Conservation (phyloP, 495 filamentous ascomycete species). For the Xylaria cubensis region DNA sequence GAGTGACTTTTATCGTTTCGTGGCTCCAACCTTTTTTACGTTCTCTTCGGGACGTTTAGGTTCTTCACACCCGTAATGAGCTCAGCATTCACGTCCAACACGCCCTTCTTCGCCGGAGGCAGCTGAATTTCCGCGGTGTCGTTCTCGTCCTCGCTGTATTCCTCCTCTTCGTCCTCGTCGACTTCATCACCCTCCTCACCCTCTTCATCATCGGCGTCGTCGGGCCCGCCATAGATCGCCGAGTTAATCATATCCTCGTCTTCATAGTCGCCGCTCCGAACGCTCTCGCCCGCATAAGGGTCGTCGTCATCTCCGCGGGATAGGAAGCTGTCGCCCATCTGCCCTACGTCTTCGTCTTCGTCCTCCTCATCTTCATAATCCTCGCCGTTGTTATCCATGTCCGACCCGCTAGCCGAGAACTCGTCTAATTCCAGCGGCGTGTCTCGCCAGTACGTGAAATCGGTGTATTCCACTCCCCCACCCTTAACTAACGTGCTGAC, state of each 20-base stretch:
- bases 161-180: slow-evolving; percentile 35
- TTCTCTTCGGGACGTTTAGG: slow-evolving; percentile 45
- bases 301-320: slow-evolving; percentile 46
- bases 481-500: slow-evolving; percentile 75
- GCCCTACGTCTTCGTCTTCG: slow-evolving; percentile 51
- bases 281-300: slow-evolving; percentile 37
- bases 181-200: slow-evolving; percentile 39
- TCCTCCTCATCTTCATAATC: slow-evolving; percentile 57
- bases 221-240: slow-evolving; percentile 40
- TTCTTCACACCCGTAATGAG: slow-evolving; percentile 58
- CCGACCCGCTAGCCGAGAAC: slow-evolving; percentile 78
- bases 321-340: slow-evolving; percentile 65
- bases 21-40: slow-evolving; percentile 25
- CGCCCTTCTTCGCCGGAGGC: slow-evolving; percentile 26
- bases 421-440: slow-evolving; percentile 75
- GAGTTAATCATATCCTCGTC: slow-evolving; percentile 45
- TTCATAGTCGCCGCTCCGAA: slow-evolving; percentile 46
- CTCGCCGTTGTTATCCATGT: slow-evolving; percentile 57
- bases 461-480: slow-evolving; percentile 85
- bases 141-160: slow-evolving; percentile 44
- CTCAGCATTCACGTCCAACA: slow-evolving; percentile 53
- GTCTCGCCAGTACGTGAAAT: slow-evolving; percentile 89
- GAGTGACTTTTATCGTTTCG: not conserved
- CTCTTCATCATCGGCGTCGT: slow-evolving; percentile 47
- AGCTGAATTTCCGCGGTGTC: slow-evolving; percentile 33